phyloP scores from a whole-genome alignment of 2,329 filamentous ascomycete species.

The Laburnicola sp. region DNA sequence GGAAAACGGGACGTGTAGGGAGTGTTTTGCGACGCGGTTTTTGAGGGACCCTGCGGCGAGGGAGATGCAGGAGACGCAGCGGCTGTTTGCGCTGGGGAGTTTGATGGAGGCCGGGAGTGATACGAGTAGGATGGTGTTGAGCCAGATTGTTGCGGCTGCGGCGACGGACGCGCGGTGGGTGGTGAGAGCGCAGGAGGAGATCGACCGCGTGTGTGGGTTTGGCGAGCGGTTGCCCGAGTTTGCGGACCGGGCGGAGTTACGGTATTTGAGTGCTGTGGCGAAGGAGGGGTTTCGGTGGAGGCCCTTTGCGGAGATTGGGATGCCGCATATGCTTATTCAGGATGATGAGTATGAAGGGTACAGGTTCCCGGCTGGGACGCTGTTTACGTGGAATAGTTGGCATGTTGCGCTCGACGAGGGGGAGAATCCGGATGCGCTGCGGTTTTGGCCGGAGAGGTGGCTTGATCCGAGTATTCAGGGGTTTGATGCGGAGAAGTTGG shows the following conservation, averaged over 20 bases:
- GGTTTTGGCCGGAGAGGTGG: slow-evolving; percentile 30
- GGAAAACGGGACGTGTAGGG: slow-evolving; percentile 37
- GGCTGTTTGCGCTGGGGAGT: slow-evolving; percentile 38
- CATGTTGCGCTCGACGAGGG: slow-evolving; percentile 16
- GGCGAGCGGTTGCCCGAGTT: slow-evolving; percentile 21
- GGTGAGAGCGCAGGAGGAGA: slow-evolving; percentile 15
- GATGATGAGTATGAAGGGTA: slow-evolving; percentile 30
- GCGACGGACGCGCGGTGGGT: slow-evolving; percentile 26
- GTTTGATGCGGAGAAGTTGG: slow-evolving; percentile 14
- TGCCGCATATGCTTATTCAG: slow-evolving; percentile 18
- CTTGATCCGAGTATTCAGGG: slow-evolving; percentile 23
- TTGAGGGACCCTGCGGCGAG: slow-evolving; percentile 38
- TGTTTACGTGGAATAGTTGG: slow-evolving; percentile 30
- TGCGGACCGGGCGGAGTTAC: slow-evolving; percentile 14
- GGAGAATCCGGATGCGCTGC: slow-evolving; percentile 20
- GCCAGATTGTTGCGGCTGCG: slow-evolving; percentile 26
- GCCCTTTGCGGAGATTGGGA: slow-evolving; percentile 26
- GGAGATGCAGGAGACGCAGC: slow-evolving; percentile 36
- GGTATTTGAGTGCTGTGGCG: slow-evolving; percentile 19
- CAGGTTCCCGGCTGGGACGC: slow-evolving; percentile 23
- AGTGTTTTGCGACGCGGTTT: slow-evolving; percentile 52
- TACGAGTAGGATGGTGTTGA: slow-evolving; percentile 24
- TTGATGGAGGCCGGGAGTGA: slow-evolving; percentile 34
- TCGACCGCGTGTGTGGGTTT: slow-evolving; percentile 23
- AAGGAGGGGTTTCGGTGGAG: slow-evolving; percentile 29